A percentile compares a stretch with the other conserved stretches of the same genome.
These are phyloP conservation scores for Rosa rugosa DNA, from an alignment of 306 rosid genomes.

Conservation along the genomic window DNA sequence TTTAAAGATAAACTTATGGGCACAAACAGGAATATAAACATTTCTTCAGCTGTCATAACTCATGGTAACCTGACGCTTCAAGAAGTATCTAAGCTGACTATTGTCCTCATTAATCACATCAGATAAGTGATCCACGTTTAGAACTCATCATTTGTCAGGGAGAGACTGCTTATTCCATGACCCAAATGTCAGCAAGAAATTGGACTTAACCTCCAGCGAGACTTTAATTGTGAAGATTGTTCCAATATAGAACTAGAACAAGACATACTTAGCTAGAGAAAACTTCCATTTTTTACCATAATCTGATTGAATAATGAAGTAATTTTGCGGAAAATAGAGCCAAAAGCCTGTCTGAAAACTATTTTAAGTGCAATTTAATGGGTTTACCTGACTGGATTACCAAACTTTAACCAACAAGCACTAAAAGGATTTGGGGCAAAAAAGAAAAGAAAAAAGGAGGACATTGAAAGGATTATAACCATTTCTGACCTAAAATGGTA, in stretches of 20 bases:
- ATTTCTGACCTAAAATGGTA: not conserved
- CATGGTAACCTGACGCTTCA: not conserved
- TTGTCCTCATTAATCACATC: not conserved
- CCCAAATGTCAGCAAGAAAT: not conserved
- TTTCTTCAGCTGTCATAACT: not conserved
- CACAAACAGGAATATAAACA: not conserved
- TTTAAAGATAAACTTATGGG: not conserved
- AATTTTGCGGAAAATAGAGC: not conserved
- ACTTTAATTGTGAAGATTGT: not conserved
- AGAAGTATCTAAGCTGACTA: not conserved
- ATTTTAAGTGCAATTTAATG: not conserved
- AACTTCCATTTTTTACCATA: not conserved
- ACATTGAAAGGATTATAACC: not conserved
- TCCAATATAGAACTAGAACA: not conserved
- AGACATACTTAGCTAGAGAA: not conserved
- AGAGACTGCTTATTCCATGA: conserved; percentile 2
- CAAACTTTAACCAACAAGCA: not conserved
- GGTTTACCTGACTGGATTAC: not conserved
- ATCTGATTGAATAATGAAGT: not conserved
- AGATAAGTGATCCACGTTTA: not conserved
- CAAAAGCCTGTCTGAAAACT: not conserved
- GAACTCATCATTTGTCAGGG: not conserved
- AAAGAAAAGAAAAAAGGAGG: not conserved
- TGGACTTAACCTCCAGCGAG: not conserved
- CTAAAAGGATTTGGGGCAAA: not conserved